A percentile compares a stretch with the other conserved stretches of the same genome.
These are phyloP conservation scores for Candida tallmaniae DNA, from an alignment of 805 yeast genomes.

Conservation along the genomic window DNA sequence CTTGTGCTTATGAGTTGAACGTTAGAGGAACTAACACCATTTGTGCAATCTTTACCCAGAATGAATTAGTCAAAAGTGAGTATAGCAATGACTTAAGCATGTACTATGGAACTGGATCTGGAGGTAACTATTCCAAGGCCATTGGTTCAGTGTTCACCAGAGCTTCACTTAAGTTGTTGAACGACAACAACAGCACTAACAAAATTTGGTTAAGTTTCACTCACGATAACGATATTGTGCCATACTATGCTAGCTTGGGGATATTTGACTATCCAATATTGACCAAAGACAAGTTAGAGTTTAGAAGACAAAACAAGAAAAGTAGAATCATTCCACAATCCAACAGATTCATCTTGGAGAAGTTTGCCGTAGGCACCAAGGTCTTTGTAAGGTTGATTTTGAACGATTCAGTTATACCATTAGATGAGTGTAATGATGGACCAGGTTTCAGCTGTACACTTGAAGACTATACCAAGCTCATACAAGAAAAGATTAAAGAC, in stretches of 20 bases:
- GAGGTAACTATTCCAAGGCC: constrained; percentile 51
- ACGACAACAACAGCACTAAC: constrained; percentile 38
- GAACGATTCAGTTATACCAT: constrained; percentile 39
- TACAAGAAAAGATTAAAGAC: constrained; percentile 16
- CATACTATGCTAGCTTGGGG: constrained; percentile 63
- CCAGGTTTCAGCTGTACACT: constrained; percentile 41
- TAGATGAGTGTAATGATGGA: constrained; percentile 29
- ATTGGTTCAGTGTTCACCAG: constrained; percentile 54
- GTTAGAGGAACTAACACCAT: constrained; percentile 62
- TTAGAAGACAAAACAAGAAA: constrained; percentile 9
- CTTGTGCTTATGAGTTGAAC: constrained; percentile 76
- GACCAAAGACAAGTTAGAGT: not conserved
- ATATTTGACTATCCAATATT: constrained; percentile 25
- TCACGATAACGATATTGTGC: constrained; percentile 66
- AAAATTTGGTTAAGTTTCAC: constrained; percentile 67
- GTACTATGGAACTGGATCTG: constrained; percentile 62
- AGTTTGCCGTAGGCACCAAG: constrained; percentile 23
- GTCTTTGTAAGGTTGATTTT: constrained; percentile 31
- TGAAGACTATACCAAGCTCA: constrained; percentile 17
- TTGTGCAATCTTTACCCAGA: constrained; percentile 61
- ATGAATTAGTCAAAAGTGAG: constrained; percentile 62
- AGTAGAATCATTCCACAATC: constrained; percentile 38
- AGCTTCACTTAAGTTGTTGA: constrained; percentile 43
- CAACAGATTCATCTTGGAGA: constrained; percentile 35
- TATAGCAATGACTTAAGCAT: constrained; percentile 57